Evolutionary conservation across 768 basidiomycete genomes (phyloP).

Genomic region (Galerina sulciceps): DNA sequence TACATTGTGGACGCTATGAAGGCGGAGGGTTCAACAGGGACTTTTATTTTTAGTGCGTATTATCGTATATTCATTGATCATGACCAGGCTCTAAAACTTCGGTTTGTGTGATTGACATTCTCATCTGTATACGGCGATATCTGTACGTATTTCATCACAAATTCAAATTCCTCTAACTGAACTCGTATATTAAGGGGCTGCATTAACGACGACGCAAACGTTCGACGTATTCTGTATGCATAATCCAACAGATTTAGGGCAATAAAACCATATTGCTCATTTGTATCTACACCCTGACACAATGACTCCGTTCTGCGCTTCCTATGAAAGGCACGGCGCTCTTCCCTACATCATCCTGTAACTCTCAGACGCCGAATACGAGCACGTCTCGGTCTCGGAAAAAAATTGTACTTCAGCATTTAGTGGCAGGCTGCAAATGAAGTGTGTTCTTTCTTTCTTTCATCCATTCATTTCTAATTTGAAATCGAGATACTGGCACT

Average conservation of each 20-base stretch:
- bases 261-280: no score
- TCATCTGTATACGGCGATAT: conserved; percentile 29
- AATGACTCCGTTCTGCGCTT: no score
- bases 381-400: conserved; percentile 16
- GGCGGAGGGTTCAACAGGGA: conserved; percentile 29
- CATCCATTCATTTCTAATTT: no score
- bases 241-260: conserved; percentile 35
- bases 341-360: conserved; percentile 24
- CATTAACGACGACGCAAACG: conserved; percentile 32
- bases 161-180: neutral
- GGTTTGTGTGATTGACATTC: no score
- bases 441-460: conserved; percentile 5
- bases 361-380: conserved; percentile 15
- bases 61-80: no score
- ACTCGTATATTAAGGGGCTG: conserved; percentile 27
- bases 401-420: conserved; percentile 10
- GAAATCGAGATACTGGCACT: no score
- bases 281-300: neutral
- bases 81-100: no score
- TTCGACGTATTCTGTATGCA: conserved; percentile 31
- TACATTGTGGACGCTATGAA: conserved; percentile 24
- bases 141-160: conserved; percentile 17
- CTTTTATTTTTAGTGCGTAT: conserved; percentile 37
- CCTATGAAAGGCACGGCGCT: conserved; percentile 1
- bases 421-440: conserved; percentile 7